Evolutionary conservation across 768 basidiomycete species (phyloP).

Genomic region (Hygrophorus russula): DNA sequence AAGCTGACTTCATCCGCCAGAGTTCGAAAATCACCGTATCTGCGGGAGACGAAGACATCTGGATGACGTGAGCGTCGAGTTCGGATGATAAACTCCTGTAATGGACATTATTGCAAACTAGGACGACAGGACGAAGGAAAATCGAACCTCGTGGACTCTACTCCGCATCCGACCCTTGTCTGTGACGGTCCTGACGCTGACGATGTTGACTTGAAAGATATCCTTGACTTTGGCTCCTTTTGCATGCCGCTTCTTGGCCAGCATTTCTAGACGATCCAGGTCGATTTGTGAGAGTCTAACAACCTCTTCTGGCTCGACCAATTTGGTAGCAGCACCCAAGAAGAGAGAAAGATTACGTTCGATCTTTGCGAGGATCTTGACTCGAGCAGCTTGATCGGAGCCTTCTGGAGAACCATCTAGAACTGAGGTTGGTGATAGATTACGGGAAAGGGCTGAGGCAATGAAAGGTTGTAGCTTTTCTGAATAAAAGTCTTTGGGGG

Average conservation of each 20-base stretch:
- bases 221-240: constrained; percentile 34
- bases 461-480: constrained; percentile 94
- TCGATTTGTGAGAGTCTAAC: constrained; percentile 83
- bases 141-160: constrained; percentile 76
- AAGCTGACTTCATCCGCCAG: constrained; percentile 66
- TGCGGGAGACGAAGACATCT: constrained; percentile 81
- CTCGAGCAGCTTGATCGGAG: constrained; percentile 45
- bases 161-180: constrained; percentile 82
- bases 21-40: constrained; percentile 93
- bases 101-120: constrained; percentile 6
- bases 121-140: constrained; percentile 4
- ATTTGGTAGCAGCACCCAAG: constrained; percentile 70
- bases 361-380: constrained; percentile 62
- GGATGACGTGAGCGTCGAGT: constrained; percentile 62
- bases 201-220: constrained; percentile 83
- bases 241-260: constrained; percentile 54
- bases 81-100: constrained; percentile 89
- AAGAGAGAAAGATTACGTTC: constrained; percentile 83
- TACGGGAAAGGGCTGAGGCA: constrained; percentile 69
- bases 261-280: constrained; percentile 62
- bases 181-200: constrained; percentile 73
- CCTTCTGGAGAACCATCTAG: constrained; percentile 45
- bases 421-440: constrained; percentile 51
- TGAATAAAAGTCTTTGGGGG: constrained; percentile 86
- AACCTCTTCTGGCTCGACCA: constrained; percentile 78